Evolutionary conservation across 768 basidiomycete genomes (phyloP).

Genomic region (Mrakia gelida): DNA sequence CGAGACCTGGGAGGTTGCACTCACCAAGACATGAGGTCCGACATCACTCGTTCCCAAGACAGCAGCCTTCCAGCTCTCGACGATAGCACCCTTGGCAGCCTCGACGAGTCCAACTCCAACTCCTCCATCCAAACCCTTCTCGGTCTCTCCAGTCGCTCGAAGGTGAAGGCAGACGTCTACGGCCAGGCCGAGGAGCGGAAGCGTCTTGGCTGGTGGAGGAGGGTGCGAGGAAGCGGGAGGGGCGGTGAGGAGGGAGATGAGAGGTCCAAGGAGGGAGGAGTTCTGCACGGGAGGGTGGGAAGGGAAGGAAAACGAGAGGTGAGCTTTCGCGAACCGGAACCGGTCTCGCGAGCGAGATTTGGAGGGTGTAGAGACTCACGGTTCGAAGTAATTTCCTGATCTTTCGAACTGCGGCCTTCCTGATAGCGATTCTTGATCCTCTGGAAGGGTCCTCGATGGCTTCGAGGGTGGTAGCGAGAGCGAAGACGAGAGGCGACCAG

Average conservation of each 20-base stretch:
- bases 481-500: conserved; percentile 56
- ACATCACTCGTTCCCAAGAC: conserved; percentile 59
- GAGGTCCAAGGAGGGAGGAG: conserved; percentile 35
- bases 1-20: conserved; percentile 16
- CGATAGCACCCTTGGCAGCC: conserved; percentile 49
- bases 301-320: background rate
- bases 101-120: conserved; percentile 49
- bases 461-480: conserved; percentile 61
- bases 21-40: conserved; percentile 55
- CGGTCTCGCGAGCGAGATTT: background rate
- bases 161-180: conserved; percentile 68
- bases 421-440: conserved; percentile 57
- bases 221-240: conserved; percentile 46
- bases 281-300: background rate
- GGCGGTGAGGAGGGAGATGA: conserved; percentile 57
- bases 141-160: conserved; percentile 34
- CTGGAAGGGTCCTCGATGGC: conserved; percentile 54
- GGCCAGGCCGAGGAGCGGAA: conserved; percentile 62
- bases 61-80: conserved; percentile 49
- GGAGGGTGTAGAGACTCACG: conserved; percentile 44
- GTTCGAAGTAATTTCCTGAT: conserved; percentile 65
- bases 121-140: conserved; percentile 49
- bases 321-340: background rate
- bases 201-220: conserved; percentile 47
- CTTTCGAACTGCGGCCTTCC: conserved; percentile 59